A percentile compares a stretch with the other conserved stretches of the same genome.
Evolutionary conservation across 371 early-diverging fungal genomes (phyloP).

Genomic region (Batkoa obscura): DNA sequence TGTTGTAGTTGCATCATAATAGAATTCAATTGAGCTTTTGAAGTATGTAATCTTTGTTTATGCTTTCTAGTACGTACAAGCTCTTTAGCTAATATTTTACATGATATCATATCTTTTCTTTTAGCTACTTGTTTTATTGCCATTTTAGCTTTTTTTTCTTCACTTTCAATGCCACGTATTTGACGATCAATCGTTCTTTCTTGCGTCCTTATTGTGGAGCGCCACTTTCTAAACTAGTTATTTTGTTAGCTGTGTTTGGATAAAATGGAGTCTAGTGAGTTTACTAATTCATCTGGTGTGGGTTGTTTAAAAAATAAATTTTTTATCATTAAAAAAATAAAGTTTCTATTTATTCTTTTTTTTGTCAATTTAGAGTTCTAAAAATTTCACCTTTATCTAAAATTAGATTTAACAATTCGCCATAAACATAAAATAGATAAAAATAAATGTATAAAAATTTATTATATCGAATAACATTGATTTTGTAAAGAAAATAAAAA

Average conservation of each 20-base stretch:
- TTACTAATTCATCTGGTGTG: slow-evolving; percentile 5
- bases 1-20: slow-evolving; percentile 78
- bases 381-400: too few relatives aligned
- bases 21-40: slow-evolving; percentile 84
- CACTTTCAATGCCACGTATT: slow-evolving; percentile 51
- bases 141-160: slow-evolving; percentile 63
- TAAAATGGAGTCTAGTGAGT: neutral
- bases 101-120: slow-evolving; percentile 53
- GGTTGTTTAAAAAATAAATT: slow-evolving; percentile 2
- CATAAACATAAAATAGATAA: too few relatives aligned
- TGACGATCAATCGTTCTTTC: slow-evolving; percentile 79
- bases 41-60: slow-evolving; percentile 59
- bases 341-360: too few relatives aligned
- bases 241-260: neutral
- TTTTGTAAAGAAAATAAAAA: too few relatives aligned
- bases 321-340: neutral
- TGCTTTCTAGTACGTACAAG: slow-evolving; percentile 61
- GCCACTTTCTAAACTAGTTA: slow-evolving; percentile 74
- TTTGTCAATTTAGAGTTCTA: too few relatives aligned
- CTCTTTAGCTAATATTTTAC: slow-evolving; percentile 68
- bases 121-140: slow-evolving; percentile 74
- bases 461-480: too few relatives aligned
- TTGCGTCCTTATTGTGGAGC: slow-evolving; percentile 56
- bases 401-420: too few relatives aligned
- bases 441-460: too few relatives aligned